phyloP scores from a whole-genome alignment of 2,329 filamentous ascomycete genomes.

The Rhynchosporium secalis region DNA sequence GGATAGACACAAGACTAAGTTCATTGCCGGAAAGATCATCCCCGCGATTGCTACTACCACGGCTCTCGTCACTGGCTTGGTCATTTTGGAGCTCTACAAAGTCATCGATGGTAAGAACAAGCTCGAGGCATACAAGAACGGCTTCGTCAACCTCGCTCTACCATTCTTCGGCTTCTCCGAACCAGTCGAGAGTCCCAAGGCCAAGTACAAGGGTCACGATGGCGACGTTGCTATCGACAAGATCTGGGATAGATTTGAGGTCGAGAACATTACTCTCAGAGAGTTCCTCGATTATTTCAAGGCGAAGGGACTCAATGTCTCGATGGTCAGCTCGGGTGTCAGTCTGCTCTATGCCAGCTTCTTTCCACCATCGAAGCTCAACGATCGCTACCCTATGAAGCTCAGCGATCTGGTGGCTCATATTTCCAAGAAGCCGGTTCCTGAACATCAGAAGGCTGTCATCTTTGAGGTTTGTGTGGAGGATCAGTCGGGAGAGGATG shows the following conservation, averaged over 20 bases:
- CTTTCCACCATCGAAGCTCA: constrained; percentile 74
- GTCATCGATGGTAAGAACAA: constrained; percentile 94
- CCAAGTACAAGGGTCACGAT: constrained; percentile 77
- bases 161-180: constrained; percentile 99
- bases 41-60: constrained; percentile 98
- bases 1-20: constrained; percentile 97
- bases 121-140: constrained; percentile 98
- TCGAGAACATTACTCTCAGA: constrained; percentile 78
- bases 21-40: constrained; percentile 99
- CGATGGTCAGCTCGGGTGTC: constrained; percentile 96
- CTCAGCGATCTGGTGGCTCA: constrained; percentile 85
- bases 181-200: constrained; percentile 91
- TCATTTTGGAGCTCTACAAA: constrained; percentile 94
- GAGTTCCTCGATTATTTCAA: constrained; percentile 84
- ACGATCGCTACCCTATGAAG: constrained; percentile 80
- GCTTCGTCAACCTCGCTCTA: constrained; percentile 92
- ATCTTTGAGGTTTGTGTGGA: constrained; percentile 96
- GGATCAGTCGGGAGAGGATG: constrained; percentile 85
- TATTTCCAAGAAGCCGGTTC: constrained; percentile 89
- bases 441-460: constrained; percentile 87
- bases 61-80: constrained; percentile 89
- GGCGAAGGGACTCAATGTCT: constrained; percentile 75
- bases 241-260: constrained; percentile 96
- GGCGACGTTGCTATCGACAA: constrained; percentile 87
- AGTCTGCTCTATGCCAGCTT: constrained; percentile 93